Base-by-base conservation (phyloP, 108 stramenopile species). In the Skeletonema costatum region DNA sequence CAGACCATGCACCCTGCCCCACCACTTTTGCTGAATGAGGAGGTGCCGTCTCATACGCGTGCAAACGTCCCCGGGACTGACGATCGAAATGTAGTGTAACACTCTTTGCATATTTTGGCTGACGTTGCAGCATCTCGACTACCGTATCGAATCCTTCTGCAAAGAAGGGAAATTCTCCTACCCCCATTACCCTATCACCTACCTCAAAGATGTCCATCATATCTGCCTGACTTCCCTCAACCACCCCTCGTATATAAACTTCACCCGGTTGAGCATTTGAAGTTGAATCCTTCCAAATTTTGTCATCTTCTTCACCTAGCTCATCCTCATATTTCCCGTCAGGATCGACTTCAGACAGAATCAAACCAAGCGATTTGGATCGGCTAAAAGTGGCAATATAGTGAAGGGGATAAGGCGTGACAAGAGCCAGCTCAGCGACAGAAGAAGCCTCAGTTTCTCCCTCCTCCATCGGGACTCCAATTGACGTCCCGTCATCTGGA, bases 351-450 rank as follows among this genome's bases (percentile, higher is more conserved):
- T 93, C 92, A 3, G 93, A 76, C 10, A 94, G 65, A 48, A 91
- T 50, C 21, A 94, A 44, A 36, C 93, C 93, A 1, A 92, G 61
- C 1, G 93, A 74, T 41, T 68, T 53, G 8, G 60, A 65, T 32
- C 89, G 82, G n/a, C 85, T 73, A 66, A 94, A 94, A 3, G 91
- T 89, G 16, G 93, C 93, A 9, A 92, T 86, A 70, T 88, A 94
- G 60, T 94, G 91, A 63, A 94, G 80, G 8, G 93, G 91, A n/a
- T 89, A 82, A 35, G 84, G 84, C 61, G 75, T 71, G 44, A 70
- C 72, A 61, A 82, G 30, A 75, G 14, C 30, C 73, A 16, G 5
- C 53, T 56, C 53, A 25, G 53, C 53, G 2, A 25, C 25, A 10
- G 50, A 51, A 48, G 46, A 13, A 16, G 29, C 61, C 25, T 25